Percentiles rank a stretch among this genome's conserved stretches.
These are phyloP conservation scores for Xylaria intraflava DNA, from an alignment of 495 filamentous ascomycete species.

Conservation along the genomic window DNA sequence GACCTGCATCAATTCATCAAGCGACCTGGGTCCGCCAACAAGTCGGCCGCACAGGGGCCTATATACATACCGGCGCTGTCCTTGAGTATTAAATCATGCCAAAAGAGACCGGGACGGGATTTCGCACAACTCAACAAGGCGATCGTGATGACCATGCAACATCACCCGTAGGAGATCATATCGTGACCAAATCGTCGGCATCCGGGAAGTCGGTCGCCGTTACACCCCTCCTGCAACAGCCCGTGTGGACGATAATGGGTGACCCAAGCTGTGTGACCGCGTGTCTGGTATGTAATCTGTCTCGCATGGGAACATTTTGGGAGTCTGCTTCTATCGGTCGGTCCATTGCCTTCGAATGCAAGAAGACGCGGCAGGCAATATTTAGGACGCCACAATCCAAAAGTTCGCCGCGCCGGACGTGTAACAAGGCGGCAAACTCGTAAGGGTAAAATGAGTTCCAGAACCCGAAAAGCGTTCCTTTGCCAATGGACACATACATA, in stretches of 20 bases:
- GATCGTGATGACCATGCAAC: slow-evolving; percentile 6
- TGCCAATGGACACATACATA: slow-evolving; percentile 6
- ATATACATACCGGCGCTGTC: slow-evolving; percentile 17
- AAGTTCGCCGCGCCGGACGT: slow-evolving; percentile 3
- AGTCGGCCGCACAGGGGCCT: slow-evolving; percentile 17
- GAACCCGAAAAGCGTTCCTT: slow-evolving; percentile 9
- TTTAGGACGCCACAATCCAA: slow-evolving; percentile 1
- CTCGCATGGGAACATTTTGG: slow-evolving; percentile 19
- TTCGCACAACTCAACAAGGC: slow-evolving; percentile 18
- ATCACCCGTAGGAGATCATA: slow-evolving; percentile 5
- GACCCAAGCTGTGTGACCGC: slow-evolving; percentile 5
- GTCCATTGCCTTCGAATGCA: neutral
- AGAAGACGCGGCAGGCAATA: neutral
- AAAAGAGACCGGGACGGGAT: slow-evolving; percentile 12
- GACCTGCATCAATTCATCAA: slow-evolving; percentile 4
- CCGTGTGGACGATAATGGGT: slow-evolving; percentile 27
- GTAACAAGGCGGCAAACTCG: slow-evolving; percentile 1
- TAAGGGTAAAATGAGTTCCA: slow-evolving; percentile 5
- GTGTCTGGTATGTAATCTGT: slow-evolving; percentile 9
- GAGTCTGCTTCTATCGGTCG: slow-evolving; percentile 8
- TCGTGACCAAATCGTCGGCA: slow-evolving; percentile 1
- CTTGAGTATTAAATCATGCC: slow-evolving; percentile 3
- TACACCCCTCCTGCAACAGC: slow-evolving; percentile 18
- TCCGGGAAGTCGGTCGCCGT: slow-evolving; percentile 3
- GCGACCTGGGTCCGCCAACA: slow-evolving; percentile 16